Evolutionary conservation across 2,329 filamentous ascomycete species (phyloP).

Genomic region (Coniochaeta hoffmannii): DNA sequence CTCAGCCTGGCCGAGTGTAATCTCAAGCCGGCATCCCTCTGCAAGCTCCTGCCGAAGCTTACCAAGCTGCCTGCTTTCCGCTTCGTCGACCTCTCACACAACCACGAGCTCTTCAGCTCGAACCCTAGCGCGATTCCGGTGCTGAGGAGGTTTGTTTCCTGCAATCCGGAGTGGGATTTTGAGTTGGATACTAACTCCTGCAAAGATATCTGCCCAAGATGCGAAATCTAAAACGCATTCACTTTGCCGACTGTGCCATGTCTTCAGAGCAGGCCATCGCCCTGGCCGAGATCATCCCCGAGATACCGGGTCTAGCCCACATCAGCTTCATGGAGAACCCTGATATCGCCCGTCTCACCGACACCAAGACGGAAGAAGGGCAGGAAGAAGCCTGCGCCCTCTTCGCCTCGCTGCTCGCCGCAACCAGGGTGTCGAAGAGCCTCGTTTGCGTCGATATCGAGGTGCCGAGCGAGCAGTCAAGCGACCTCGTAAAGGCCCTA

Average conservation of each 20-base stretch:
- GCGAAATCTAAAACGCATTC: slow-evolving; percentile 69
- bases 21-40: slow-evolving; percentile 64
- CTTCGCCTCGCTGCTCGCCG: slow-evolving; percentile 85
- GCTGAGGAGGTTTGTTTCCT: slow-evolving; percentile 59
- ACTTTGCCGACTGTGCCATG: slow-evolving; percentile 78
- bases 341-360: slow-evolving; percentile 61
- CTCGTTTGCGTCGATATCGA: slow-evolving; percentile 90
- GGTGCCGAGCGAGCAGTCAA: slow-evolving; percentile 71
- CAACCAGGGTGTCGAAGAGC: slow-evolving; percentile 73
- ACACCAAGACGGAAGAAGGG: slow-evolving; percentile 66
- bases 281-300: slow-evolving; percentile 82
- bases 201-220: slow-evolving; percentile 70
- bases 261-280: slow-evolving; percentile 84
- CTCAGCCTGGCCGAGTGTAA: slow-evolving; percentile 83
- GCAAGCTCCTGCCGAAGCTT: slow-evolving; percentile 67
- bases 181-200: slow-evolving; percentile 3
- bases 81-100: slow-evolving; percentile 90
- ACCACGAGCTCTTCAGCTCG: slow-evolving; percentile 68
- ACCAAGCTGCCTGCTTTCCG: slow-evolving; percentile 64
- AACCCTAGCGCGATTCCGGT: slow-evolving; percentile 67
- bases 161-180: neutral
- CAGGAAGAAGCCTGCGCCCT: slow-evolving; percentile 93
- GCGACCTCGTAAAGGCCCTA: slow-evolving; percentile 83
- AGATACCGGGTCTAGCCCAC: slow-evolving; percentile 74
- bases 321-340: slow-evolving; percentile 81